Evolutionary conservation across 2,329 filamentous ascomycete species (phyloP).

Genomic region (Ophiobolus disseminans): DNA sequence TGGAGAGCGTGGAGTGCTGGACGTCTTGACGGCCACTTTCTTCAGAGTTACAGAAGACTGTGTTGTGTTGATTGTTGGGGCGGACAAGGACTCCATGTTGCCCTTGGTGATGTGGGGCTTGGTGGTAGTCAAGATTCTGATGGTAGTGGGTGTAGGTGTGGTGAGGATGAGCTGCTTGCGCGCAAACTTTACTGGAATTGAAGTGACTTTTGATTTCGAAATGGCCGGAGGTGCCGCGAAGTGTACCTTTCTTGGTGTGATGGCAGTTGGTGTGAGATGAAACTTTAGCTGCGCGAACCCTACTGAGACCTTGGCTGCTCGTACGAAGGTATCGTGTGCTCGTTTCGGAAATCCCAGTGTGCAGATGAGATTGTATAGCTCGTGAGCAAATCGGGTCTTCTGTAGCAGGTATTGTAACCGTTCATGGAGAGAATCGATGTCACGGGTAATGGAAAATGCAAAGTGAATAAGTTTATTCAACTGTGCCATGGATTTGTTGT

Average conservation of each 20-base stretch:
- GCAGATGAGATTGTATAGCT: conserved; percentile 14
- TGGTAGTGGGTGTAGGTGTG: not conserved
- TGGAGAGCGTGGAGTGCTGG: no score
- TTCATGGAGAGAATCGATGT: not conserved
- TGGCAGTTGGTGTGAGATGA: not conserved
- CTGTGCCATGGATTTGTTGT: not conserved
- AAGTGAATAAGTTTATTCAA: conserved; percentile 1
- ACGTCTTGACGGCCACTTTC: no score
- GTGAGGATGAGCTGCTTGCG: no score
- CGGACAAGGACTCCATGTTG: no score
- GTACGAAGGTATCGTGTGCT: conserved; percentile 10
- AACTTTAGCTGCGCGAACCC: conserved; percentile 5
- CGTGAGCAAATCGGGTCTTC: conserved; percentile 6
- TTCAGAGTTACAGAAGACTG: no score
- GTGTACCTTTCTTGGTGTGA: not conserved
- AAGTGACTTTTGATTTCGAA: no score
- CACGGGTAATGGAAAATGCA: not conserved
- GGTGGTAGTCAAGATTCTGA: no score
- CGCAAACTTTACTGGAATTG: no score
- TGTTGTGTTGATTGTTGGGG: no score
- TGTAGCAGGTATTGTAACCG: conserved; percentile 11
- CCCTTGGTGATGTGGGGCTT: no score
- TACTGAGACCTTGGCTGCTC: not conserved
- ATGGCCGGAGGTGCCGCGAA: not conserved
- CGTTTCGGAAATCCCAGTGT: conserved; percentile 14